Evolutionary conservation across 2,329 filamentous ascomycete species (phyloP), one percentile per base, ranked within the genome.

Genomic region (Calonectria hongkongensis): DNA sequence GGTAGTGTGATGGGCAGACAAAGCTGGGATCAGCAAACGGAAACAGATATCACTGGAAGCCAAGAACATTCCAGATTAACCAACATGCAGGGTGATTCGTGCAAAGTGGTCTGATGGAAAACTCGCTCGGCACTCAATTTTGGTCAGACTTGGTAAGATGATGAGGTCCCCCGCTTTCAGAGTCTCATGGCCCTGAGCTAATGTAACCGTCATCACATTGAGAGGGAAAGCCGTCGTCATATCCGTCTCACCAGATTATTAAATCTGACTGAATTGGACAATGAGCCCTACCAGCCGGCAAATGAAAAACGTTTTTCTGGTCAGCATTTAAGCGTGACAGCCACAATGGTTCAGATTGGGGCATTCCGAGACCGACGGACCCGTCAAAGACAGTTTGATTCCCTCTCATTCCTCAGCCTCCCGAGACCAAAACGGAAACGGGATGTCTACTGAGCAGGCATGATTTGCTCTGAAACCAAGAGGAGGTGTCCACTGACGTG

Each of bases 251-350:
- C 56, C 18, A 63, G 56, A 69, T 69, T 39, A 69, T 69, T 21
- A 63, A 69, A 69, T 54, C 66, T 64, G 66, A 63, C 66, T 47
- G 27, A 33, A 54, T 33, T 43, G 27, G 36, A 7, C 58, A 69
- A 45, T 36, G 63, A 18, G 12, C 27, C 45, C 50, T 30, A n/a
- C 27, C 15, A 45, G 28, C 30, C n/a, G 16, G 39, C 47, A 28
- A 62, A 47, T 36, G 25, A 30, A 41, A 51, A 12, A 13, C 16
- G 41, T n/a, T 47, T n/a, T 25, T 60, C 47, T 43, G 47, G 66
- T 69, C 66, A 69, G 66, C 56, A 69, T 27, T 64, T 47, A 54
- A 47, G 47, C 47, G 48, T 56, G 47, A 36, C 66, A 69, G 56
- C 66, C 36, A 54, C 66, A 13, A 51, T 47, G 33, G 45, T 60